Base-by-base conservation (phyloP, 768 basidiomycete species). In the Pleurotus sapidus region DNA sequence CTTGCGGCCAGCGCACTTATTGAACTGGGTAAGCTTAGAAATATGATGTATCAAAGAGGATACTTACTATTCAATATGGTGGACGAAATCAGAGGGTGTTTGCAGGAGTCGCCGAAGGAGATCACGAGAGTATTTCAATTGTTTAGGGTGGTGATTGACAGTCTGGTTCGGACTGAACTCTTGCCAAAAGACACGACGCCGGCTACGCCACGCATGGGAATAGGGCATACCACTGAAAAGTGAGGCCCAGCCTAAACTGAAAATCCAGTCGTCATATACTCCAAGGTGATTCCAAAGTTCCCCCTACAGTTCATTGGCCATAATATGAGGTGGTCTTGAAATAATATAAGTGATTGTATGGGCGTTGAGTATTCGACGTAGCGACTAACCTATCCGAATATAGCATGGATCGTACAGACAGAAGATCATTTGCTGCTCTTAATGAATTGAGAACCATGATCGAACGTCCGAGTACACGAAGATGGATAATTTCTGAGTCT, bases 381-480 rank as follows among this genome's bases (percentile, higher is more conserved):
- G 6, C 12, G 24, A 47, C 18, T 47, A 18, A 67, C 68, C 77
- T 65, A 59, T 72, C 72, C 0, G 76, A 78, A 61, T 78, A 80
- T 14, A 73, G 72, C 5, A 69, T 47, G 0, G 75, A 74, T 27
- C 72, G 63, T 58, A 74, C 78, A 30, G 75, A 72, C n/a, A 80
- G 68, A 0, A 80, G 66, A 1, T 80, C 78, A 9, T 61, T 65
- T 1, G 72, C 75, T 3, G 65, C 66, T 43, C 72, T 60, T 18
- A 67, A 61, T 11, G 68, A 70, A 49, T 75, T 76, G 30, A 80
- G 43, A 9, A 79, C 61, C 18, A 80, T 62, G 15, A 77, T 59
- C 23, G 67, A 61, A 6, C 63, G 61, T 5, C 75, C 72, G 9
- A 69, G 57, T 5, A 66, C 65, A 15, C 66, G 57, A 25, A 72